Evolutionary conservation across 1,139 yeast species (phyloP).

Genomic region (Pichiaceae sp.): DNA sequence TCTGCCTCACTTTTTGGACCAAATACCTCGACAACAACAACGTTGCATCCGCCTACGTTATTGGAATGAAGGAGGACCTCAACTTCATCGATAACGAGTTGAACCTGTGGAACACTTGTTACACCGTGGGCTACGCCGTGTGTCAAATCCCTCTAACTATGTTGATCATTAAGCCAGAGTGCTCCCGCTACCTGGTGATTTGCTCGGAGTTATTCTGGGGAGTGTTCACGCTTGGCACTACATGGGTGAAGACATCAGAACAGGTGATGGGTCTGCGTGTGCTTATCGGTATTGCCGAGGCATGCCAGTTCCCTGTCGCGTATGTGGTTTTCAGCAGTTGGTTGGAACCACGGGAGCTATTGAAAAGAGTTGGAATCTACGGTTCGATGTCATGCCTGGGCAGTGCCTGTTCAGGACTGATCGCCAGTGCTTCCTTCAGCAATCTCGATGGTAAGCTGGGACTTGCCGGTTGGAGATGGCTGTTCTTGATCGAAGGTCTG

Average conservation of each 20-base stretch:
- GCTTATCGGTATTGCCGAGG: conserved; percentile 55
- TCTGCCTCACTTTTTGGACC: conserved; percentile 60
- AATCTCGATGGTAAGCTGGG: conserved; percentile 33
- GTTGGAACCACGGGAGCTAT: conserved; percentile 38
- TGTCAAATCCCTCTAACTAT: conserved; percentile 40
- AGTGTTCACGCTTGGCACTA: conserved; percentile 46
- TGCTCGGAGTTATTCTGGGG: conserved; percentile 59
- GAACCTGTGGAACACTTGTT: conserved; percentile 51
- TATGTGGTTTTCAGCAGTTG: conserved; percentile 57
- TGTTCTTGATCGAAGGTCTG: conserved; percentile 55
- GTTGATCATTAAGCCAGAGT: conserved; percentile 31
- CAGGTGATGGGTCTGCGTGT: conserved; percentile 40
- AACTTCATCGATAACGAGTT: conserved; percentile 52
- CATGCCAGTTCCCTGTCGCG: conserved; percentile 50
- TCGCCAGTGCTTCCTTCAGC: conserved; percentile 25
- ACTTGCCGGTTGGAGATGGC: conserved; percentile 63
- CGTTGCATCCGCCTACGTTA: conserved; percentile 60
- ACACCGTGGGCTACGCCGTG: conserved; percentile 48
- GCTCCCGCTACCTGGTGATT: conserved; percentile 43
- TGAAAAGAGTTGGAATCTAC: conserved; percentile 34
- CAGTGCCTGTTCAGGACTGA: conserved; percentile 37
- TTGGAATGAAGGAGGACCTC: conserved; percentile 52
- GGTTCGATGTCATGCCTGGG: conserved; percentile 37
- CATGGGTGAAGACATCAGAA: conserved; percentile 16
- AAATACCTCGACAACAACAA: conserved; percentile 58